Conservation (phyloP, 2,329 filamentous ascomycete species). For the Cytospora piceae region DNA sequence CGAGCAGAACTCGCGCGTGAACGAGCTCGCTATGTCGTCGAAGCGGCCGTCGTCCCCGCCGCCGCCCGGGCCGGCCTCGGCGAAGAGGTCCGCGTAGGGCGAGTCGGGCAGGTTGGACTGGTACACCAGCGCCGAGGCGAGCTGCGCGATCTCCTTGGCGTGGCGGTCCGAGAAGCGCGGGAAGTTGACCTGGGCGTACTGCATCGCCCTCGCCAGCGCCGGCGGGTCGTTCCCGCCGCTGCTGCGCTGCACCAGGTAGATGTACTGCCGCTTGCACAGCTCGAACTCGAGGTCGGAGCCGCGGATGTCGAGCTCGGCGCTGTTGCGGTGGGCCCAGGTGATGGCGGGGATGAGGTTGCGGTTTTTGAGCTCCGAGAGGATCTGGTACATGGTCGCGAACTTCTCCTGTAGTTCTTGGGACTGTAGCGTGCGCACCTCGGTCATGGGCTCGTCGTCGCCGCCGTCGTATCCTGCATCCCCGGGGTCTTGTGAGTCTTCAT, state of each 20-base stretch:
- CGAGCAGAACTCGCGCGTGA: conserved; percentile 93
- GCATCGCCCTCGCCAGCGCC: conserved; percentile 67
- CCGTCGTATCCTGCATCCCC: conserved; percentile 8
- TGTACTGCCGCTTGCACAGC: conserved; percentile 84
- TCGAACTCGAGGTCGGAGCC: conserved; percentile 97
- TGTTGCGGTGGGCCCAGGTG: conserved; percentile 78
- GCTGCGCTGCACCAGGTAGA: conserved; percentile 80
- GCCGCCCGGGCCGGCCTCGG: conserved; percentile 47
- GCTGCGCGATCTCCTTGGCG: conserved; percentile 75
- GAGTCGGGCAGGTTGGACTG: conserved; percentile 73
- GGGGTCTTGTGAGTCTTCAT: conserved; percentile 1
- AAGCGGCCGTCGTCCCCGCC: conserved; percentile 62
- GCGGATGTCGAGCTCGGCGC: conserved; percentile 70
- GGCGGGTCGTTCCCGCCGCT: conserved; percentile 52
- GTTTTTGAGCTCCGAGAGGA: conserved; percentile 76
- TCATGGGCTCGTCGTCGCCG: conserved; percentile 32
- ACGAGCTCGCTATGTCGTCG: conserved; percentile 81
- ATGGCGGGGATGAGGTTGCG: conserved; percentile 83
- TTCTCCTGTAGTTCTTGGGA: conserved; percentile 73
- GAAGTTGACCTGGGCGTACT: conserved; percentile 78
- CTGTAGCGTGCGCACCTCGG: conserved; percentile 60
- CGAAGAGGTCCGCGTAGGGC: conserved; percentile 80
- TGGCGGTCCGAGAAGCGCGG: conserved; percentile 75
- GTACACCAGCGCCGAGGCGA: conserved; percentile 81
- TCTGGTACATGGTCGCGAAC: conserved; percentile 89